phyloP scores from a whole-genome alignment of 768 basidiomycete genomes.

The Rhodotorula diobovata region DNA sequence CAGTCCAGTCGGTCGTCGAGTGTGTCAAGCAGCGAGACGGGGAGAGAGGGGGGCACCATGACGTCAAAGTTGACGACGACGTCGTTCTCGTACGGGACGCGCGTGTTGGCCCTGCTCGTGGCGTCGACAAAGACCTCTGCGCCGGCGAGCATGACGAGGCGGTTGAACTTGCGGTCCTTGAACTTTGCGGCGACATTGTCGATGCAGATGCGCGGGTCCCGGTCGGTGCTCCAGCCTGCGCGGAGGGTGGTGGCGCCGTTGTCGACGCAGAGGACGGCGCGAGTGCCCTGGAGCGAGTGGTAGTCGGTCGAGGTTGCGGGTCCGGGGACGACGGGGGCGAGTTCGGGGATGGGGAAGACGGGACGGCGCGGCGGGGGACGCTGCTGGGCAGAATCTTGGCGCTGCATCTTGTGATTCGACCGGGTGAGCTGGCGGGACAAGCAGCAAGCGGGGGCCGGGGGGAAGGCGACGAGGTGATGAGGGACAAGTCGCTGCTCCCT shows the following conservation, averaged over 20 bases:
- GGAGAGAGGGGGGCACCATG: slow-evolving; percentile 56
- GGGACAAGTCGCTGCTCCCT: neutral
- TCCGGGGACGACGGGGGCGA: slow-evolving; percentile 9
- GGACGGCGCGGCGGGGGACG: neutral
- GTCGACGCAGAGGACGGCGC: slow-evolving; percentile 58
- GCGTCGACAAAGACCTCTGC: slow-evolving; percentile 81
- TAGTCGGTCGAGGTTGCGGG: slow-evolving; percentile 10
- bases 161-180: slow-evolving; percentile 80
- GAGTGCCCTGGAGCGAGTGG: slow-evolving; percentile 46
- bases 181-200: slow-evolving; percentile 59
- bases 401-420: neutral
- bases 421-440: neutral
- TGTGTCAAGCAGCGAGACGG: slow-evolving; percentile 20
- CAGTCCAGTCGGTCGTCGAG: slow-evolving; percentile 40
- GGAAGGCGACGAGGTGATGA: neutral
- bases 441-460: neutral
- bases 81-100: slow-evolving; percentile 89
- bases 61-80: slow-evolving; percentile 86
- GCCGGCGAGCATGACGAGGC: slow-evolving; percentile 78
- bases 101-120: slow-evolving; percentile 69
- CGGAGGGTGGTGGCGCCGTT: slow-evolving; percentile 54
- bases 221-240: slow-evolving; percentile 40
- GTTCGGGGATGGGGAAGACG: slow-evolving; percentile 29
- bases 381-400: neutral
- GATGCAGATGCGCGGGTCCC: slow-evolving; percentile 32